Conservation (phyloP, 306 rosid genomes). For the Vigna reflexopilosa region DNA sequence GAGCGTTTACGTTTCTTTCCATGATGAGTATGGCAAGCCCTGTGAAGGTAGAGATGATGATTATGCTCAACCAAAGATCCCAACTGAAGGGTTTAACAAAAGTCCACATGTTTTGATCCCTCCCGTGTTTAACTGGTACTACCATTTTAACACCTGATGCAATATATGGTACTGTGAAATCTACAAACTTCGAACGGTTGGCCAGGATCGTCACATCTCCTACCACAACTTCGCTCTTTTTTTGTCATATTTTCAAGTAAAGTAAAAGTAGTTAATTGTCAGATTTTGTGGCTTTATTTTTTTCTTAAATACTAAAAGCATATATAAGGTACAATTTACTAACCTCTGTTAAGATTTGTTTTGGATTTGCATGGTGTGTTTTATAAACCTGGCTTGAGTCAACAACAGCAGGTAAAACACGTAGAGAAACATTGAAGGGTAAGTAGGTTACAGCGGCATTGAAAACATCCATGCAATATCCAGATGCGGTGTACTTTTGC, state of each 20-base stretch:
- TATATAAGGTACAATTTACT: too few species aligned
- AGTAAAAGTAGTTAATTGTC: background rate
- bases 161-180: constrained; percentile 48
- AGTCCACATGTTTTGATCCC: constrained; percentile 45
- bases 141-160: constrained; percentile 43
- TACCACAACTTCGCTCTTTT: constrained; percentile 44
- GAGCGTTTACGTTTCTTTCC: constrained; percentile 41
- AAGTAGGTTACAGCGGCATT: constrained; percentile 18
- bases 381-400: constrained; percentile 6
- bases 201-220: constrained; percentile 48
- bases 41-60: constrained; percentile 28
- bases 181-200: constrained; percentile 37
- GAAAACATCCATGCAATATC: constrained; percentile 54
- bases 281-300: background rate
- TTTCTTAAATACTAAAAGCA: too few species aligned
- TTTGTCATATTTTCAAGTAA: background rate
- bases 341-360: constrained; percentile 39
- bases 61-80: constrained; percentile 49
- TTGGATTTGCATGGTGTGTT: constrained; percentile 32
- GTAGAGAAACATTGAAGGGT: constrained; percentile 40
- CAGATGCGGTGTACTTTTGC: constrained; percentile 25
- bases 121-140: constrained; percentile 32
- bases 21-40: constrained; percentile 42
- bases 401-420: constrained; percentile 23
- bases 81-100: constrained; percentile 50